Base-by-base conservation (phyloP, 495 filamentous ascomycete genomes). In the Staphylotrichum longicolle region DNA sequence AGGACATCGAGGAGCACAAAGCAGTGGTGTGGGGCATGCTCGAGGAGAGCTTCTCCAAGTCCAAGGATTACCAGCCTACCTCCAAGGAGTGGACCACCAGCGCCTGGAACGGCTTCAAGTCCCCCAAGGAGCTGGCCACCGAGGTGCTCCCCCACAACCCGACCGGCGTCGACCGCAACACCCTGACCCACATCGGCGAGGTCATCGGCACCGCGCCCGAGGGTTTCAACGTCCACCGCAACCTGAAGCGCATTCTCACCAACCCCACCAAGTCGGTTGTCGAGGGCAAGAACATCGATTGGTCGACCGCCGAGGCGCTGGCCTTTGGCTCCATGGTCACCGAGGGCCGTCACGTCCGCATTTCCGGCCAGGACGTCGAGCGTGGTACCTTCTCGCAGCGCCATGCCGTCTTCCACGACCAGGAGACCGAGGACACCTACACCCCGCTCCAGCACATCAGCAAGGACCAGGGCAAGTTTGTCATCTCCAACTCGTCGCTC, bases 11-110 rank as follows among this genome's bases (percentile, higher is more conserved):
- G 62, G 94, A 98, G 82, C 94, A 98, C 83, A 96, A 96, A 94
- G 81, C 90, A 95, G 76, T 98, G 94, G 95, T 98, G 54, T 98
- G 95, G 94, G 91, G 90, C 64, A 98, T 98, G 93, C 80, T 98
- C 48, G 91, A 93, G 70, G 92, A 96, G 72, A 96, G 91, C 80
- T 98, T 98, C 75, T 83, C 91, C 64, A 89, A 93, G 72, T 95
- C 91, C 77, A 97, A 91, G 78, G 93, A 98, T 70, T 98, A 98
- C 75, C 89, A 96, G 77, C 91, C 94, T 27, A 93, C 88, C 45
- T 86, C 93, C 60, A 96, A 96, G 77, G 94, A 98, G 76, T 98
- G 94, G 94, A 85, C 96, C 64, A 96, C 94, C 6, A 96, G 91
- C 54, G 95, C 94, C 58, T 98, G 94, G 94, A 96, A 98, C 77